Evolutionary conservation across 2,329 filamentous ascomycete genomes (phyloP).

Genomic region (Apiospora marii): DNA sequence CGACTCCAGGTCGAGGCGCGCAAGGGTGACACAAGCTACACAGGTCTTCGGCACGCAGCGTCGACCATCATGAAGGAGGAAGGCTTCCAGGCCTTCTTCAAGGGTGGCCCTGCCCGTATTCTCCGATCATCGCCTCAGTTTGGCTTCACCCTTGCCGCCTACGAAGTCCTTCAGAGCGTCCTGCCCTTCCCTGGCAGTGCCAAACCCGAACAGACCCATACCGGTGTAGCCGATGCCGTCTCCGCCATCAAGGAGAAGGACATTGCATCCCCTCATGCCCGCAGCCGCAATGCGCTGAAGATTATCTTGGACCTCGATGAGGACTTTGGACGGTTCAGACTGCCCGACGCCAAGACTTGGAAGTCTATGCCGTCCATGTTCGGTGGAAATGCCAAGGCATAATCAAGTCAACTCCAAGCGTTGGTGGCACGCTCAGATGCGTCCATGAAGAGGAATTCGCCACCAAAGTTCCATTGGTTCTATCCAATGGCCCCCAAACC

Average conservation of each 20-base stretch:
- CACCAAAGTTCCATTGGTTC: background rate
- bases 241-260: conserved; percentile 70
- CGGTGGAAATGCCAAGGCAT: conserved; percentile 46
- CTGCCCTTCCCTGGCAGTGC: conserved; percentile 78
- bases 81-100: conserved; percentile 97
- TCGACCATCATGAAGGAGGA: conserved; percentile 86
- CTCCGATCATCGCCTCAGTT: conserved; percentile 96
- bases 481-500: background rate
- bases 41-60: conserved; percentile 84
- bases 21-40: conserved; percentile 92
- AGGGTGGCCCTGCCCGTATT: conserved; percentile 95
- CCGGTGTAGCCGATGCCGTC: conserved; percentile 69
- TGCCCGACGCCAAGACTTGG: conserved; percentile 63
- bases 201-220: conserved; percentile 59
- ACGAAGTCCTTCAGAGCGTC: conserved; percentile 85
- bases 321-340: conserved; percentile 81
- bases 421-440: background rate
- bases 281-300: conserved; percentile 90
- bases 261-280: conserved; percentile 58
- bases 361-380: conserved; percentile 60
- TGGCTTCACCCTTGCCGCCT: conserved; percentile 94
- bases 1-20: conserved; percentile 96
- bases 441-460: background rate
- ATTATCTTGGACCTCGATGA: conserved; percentile 94
- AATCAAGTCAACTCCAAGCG: background rate